Base-by-base conservation (phyloP, 1,284 basidiomycete species). In the Dichomitus squalens region DNA sequence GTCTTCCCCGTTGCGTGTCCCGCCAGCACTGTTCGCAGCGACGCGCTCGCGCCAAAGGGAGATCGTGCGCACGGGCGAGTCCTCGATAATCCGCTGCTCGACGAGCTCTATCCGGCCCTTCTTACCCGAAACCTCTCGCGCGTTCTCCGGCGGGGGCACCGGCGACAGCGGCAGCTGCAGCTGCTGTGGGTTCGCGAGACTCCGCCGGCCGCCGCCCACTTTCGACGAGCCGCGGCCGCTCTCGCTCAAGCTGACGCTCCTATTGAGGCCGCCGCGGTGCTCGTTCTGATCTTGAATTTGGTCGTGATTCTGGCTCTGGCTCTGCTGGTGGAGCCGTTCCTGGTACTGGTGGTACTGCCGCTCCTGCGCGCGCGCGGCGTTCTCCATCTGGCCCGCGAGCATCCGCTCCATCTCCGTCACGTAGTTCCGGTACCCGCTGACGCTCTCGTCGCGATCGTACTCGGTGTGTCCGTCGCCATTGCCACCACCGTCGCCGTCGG, bases 371-470 rank as follows among this genome's bases (percentile, higher is more conserved):
- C 55, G 57, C 12, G 59, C 62, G 12, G 49, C 58, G 49, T 60
- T 70, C 51, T 75, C 67, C 44, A 70, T 70, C 43, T 73, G 70
- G 41, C 69, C 73, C 33, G 71, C 70, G 49, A 81, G 75, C 59
- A 79, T 75, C 62, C 73, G 72, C 56, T 79, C 78, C 64, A 82
- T 75, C 64, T 80, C 81, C 35, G 74, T 72, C 64, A 80, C 76
- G 63, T 80, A 81, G 52, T 73, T 71, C 41, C 73, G 73, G 57
- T 78, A 72, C 73, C 49, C 76, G 73, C 64, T 68, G 36, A 74
- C 68, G 31, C 69, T 58, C 43, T 68, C 70, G 49, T 72, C 67
- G 52, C 71, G 71, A 57, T 71, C 69, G 59, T 70, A 71, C 55
- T 72, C 72, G 40, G 63, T 71, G 44, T 67, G 66, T 25, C 64